Base-by-base conservation (phyloP, 352 stramenopile genomes). In the Thalassiosira livingstoniorum region DNA sequence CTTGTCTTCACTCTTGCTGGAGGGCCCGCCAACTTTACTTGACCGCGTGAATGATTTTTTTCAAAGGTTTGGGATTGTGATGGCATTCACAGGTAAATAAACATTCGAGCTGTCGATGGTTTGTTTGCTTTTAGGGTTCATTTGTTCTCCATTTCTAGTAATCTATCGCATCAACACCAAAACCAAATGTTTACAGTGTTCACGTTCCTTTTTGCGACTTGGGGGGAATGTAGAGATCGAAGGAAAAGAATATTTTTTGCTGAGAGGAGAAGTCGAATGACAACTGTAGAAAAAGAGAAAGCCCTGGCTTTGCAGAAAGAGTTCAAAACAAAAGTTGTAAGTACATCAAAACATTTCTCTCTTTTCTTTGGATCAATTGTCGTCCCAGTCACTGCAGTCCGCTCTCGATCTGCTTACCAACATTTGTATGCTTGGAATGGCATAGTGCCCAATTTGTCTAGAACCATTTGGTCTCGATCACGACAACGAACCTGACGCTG, bases 171-270 rank as follows among this genome's bases (percentile, higher is more conserved):
- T n/a, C n/a, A n/a, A n/a, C n/a, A n/a, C n/a, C n/a, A n/a, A n/a
- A n/a, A n/a, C n/a, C n/a, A n/a, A n/a, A n/a, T n/a, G n/a, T 93
- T 94, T 83, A 88, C 87, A 7, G 65, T 89, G 2, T 93, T 93
- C 51, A 93, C 90, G 25, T 93, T 94, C 67, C 57, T 88, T 0
- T 93, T 94, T 88, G 90, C 88, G 1, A 87, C 87, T 1, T 94
- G 87, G 87, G 90, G 88, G 37, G 88, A 94, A 70, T 92, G 87
- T 61, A 75, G 89, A 29, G 90, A 94, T 83, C 61, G 90, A 57
- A 70, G 82, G 15, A 92, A 92, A 67, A 62, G 88, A 57, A 87
- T 83, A 25, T 71, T 92, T 65, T 89, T 89, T 67, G 83, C 83
- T 0, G 85, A 92, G 62, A 31, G 70, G 11, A 60, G 82, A 57